These are phyloP conservation scores for Kwoniella heveanensis DNA, from an alignment of 768 basidiomycete species.

Conservation along the genomic window DNA sequence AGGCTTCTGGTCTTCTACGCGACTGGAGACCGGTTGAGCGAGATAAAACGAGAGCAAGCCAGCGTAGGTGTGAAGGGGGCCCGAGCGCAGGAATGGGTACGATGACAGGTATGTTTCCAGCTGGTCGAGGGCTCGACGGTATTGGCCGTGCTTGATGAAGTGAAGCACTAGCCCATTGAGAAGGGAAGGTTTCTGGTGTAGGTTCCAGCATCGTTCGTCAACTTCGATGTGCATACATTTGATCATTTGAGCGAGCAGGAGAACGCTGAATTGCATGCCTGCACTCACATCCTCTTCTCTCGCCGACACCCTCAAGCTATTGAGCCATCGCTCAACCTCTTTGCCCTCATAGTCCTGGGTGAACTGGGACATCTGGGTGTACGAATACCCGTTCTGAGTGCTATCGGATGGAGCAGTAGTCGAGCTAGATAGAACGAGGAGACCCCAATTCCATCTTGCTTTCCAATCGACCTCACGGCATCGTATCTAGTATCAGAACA, in stretches of 20 bases:
- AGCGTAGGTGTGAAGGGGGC: constrained; percentile 77
- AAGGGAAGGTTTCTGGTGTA: constrained; percentile 75
- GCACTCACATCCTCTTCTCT: constrained; percentile 44
- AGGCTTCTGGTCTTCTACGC: not conserved
- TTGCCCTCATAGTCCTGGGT: constrained; percentile 20
- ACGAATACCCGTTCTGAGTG: not conserved
- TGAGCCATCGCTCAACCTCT: constrained; percentile 44
- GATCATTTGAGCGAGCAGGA: no score
- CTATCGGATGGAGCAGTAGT: not conserved
- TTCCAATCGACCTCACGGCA: constrained; percentile 54
- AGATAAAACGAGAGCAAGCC: constrained; percentile 68
- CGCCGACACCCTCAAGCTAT: constrained; percentile 36
- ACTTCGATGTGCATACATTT: no score
- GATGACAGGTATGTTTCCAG: constrained; percentile 87
- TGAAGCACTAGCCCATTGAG: constrained; percentile 74
- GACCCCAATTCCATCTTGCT: constrained; percentile 54
- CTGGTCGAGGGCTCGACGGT: constrained; percentile 77
- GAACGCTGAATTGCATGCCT: not conserved
- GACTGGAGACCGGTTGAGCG: constrained; percentile 46
- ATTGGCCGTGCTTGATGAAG: constrained; percentile 64
- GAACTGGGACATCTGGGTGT: not conserved
- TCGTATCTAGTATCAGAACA: constrained; percentile 48
- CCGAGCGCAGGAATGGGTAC: constrained; percentile 81
- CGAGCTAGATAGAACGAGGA: constrained; percentile 31
- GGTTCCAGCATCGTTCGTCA: no score